Evolutionary conservation across 805 yeast species (phyloP).

Genomic region (Dipodascopsis uninucleata): DNA sequence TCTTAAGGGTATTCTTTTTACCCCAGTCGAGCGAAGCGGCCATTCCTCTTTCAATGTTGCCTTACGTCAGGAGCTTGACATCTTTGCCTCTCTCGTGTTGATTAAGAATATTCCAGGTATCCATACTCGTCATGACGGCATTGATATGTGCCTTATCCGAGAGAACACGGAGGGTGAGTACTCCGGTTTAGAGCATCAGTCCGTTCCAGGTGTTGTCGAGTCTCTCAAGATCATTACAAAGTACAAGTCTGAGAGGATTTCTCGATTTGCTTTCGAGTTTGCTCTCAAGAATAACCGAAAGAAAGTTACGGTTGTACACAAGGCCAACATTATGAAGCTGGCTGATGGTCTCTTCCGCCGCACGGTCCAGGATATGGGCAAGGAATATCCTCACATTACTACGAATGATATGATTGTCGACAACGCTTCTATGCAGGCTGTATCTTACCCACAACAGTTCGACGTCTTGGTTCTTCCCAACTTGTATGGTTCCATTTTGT

Average conservation of each 20-base stretch:
- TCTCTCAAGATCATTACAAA: constrained; percentile 87
- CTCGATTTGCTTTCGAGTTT: constrained; percentile 94
- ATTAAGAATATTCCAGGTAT: constrained; percentile 94
- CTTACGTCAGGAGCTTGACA: constrained; percentile 89
- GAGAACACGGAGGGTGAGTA: constrained; percentile 99
- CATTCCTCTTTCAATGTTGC: constrained; percentile 91
- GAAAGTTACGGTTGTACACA: constrained; percentile 93
- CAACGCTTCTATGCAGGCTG: constrained; percentile 99
- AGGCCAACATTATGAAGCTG: constrained; percentile 98
- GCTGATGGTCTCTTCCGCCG: constrained; percentile 97
- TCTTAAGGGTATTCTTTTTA: constrained; percentile 90
- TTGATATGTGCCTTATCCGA: constrained; percentile 92
- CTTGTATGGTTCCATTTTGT: constrained; percentile 94
- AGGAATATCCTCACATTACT: constrained; percentile 74
- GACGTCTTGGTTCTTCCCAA: constrained; percentile 98
- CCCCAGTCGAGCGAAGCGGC: constrained; percentile 75
- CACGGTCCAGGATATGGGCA: constrained; percentile 84
- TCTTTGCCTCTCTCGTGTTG: constrained; percentile 90
- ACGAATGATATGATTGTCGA: constrained; percentile 95
- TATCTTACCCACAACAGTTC: constrained; percentile 95
- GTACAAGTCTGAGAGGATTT: constrained; percentile 93
- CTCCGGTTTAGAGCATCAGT: constrained; percentile 96
- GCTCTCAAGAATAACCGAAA: constrained; percentile 90
- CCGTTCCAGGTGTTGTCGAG: constrained; percentile 97
- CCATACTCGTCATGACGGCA: constrained; percentile 78